Conservation (phyloP, 2,329 filamentous ascomycete genomes). For the Dactylella cylindrospora region DNA sequence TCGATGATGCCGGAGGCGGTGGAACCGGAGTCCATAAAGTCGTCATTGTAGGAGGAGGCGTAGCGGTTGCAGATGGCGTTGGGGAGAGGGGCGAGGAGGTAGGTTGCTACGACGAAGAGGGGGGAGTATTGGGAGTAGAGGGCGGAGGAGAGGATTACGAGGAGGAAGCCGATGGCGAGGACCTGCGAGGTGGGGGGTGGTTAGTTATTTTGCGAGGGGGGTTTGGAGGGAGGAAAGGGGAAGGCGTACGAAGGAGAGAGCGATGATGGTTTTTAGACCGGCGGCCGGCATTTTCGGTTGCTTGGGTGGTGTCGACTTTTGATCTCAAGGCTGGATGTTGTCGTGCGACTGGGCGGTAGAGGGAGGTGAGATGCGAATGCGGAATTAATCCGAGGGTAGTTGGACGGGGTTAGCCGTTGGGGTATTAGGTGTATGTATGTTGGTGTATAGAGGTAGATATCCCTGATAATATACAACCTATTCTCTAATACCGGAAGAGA, state of each 20-base stretch:
- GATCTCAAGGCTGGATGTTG: neutral
- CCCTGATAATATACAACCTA: slow-evolving; percentile 9
- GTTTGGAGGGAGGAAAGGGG: slow-evolving; percentile 1
- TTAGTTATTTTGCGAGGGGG: neutral
- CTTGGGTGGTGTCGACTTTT: slow-evolving; percentile 1
- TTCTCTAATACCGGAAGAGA: slow-evolving; percentile 15
- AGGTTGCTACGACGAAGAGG: slow-evolving; percentile 91
- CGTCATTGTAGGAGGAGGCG: slow-evolving; percentile 73
- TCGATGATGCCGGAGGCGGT: slow-evolving; percentile 78
- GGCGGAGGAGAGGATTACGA: slow-evolving; percentile 96
- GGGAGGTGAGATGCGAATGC: slow-evolving; percentile 7
- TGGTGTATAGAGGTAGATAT: neutral
- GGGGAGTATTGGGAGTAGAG: slow-evolving; percentile 94
- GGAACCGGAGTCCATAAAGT: slow-evolving; percentile 83
- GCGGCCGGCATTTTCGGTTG: slow-evolving; percentile 51
- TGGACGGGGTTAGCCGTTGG: neutral
- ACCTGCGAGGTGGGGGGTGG: slow-evolving; percentile 58
- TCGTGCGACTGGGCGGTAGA: neutral
- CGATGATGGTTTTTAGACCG: slow-evolving; percentile 98
- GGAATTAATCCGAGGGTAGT: slow-evolving; percentile 2
- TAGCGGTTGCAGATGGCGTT: slow-evolving; percentile 94
- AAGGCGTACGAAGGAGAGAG: slow-evolving; percentile 81
- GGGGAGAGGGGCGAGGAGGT: slow-evolving; percentile 86
- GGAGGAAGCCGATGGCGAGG: slow-evolving; percentile 95
- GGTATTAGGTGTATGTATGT: neutral